A percentile compares a stretch with the other conserved stretches of the same genome.
phyloP scores from a whole-genome alignment of 495 filamentous ascomycete genomes.

The Tuber indicum region DNA sequence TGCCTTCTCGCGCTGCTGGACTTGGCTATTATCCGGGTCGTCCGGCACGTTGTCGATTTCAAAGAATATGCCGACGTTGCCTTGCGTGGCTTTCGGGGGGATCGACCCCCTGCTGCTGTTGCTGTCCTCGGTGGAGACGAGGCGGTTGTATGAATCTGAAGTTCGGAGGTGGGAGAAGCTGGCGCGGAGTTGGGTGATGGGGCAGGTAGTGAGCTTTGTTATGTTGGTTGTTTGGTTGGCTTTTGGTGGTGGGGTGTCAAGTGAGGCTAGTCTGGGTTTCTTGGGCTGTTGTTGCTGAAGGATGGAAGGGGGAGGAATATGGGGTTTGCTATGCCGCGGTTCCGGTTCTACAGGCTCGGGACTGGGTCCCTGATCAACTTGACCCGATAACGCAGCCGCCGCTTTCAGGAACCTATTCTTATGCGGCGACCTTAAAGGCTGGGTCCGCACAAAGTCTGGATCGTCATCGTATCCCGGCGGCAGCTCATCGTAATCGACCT shows the following conservation, averaged over 20 bases:
- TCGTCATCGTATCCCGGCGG: slow-evolving; percentile 6
- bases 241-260: background rate
- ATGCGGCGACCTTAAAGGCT: slow-evolving; percentile 18
- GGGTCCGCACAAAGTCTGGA: background rate
- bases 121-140: slow-evolving; percentile 13
- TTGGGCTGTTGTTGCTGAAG: background rate
- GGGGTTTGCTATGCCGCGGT: background rate
- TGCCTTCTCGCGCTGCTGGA: slow-evolving; percentile 1
- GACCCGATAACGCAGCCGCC: slow-evolving; percentile 15
- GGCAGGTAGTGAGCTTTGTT: background rate
- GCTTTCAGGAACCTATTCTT: slow-evolving; percentile 35
- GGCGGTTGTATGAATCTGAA: slow-evolving; percentile 22
- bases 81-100: background rate
- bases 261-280: background rate
- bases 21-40: slow-evolving; percentile 1
- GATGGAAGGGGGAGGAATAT: background rate
- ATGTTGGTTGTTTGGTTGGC: background rate
- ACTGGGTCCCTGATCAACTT: background rate
- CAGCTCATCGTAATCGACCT: background rate
- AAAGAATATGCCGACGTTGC: background rate
- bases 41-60: background rate
- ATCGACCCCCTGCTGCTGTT: background rate
- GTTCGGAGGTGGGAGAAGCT: background rate
- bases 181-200: background rate
- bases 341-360: background rate